Conservation (phyloP, 345 rosid species). For the Citrus sinensis region DNA sequence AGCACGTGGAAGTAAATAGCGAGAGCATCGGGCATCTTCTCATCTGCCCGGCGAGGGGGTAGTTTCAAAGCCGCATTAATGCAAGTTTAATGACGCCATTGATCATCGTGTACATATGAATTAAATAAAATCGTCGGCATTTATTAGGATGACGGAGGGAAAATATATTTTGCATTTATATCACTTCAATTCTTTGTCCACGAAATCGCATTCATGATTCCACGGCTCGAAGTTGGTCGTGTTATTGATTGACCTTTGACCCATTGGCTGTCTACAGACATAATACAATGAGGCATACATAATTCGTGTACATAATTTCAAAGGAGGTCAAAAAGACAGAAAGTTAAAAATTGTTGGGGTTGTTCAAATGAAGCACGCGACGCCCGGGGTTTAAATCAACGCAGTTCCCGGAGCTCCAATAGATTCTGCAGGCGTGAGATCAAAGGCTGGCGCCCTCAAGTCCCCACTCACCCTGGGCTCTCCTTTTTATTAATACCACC, state of each 20-base stretch:
- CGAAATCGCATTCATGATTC: constrained; percentile 18
- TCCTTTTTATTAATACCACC: constrained; percentile 7
- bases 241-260: no score
- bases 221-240: constrained; percentile 30
- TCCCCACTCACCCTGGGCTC: constrained; percentile 5
- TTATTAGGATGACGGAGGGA: constrained; percentile 8
- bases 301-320: not conserved
- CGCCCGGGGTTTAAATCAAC: constrained; percentile 7
- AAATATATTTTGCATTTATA: constrained; percentile 18
- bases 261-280: no score
- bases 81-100: constrained; percentile 8
- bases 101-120: not conserved
- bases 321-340: not conserved
- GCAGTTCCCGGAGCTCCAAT: constrained; percentile 38
- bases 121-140: constrained; percentile 2
- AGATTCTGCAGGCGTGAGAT: constrained; percentile 42
- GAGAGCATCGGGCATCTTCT: not conserved
- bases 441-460: constrained; percentile 44
- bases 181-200: constrained; percentile 12
- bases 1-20: not conserved
- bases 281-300: not conserved
- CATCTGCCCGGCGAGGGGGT: not conserved
- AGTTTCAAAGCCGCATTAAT: constrained; percentile 12
- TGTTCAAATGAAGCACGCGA: constrained; percentile 16
- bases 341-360: constrained; percentile 11